Conservation (phyloP, 1,284 basidiomycete species). For the Microbotryum silenes-acaulis region DNA sequence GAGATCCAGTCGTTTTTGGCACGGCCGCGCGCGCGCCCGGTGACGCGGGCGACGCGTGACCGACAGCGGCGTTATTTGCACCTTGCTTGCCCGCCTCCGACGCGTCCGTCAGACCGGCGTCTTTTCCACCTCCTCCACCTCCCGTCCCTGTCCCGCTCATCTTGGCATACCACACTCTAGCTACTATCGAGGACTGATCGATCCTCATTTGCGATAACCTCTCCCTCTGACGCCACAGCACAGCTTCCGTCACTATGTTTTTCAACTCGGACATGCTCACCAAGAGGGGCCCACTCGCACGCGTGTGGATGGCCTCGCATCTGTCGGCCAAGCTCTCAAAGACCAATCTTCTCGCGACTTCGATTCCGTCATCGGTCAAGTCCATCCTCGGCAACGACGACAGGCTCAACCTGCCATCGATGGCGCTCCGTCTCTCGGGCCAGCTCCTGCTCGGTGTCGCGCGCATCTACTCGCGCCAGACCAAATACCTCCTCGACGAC, state of each 20-base stretch:
- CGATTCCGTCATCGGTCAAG: slow-evolving; percentile 69
- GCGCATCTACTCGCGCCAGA: slow-evolving; percentile 93
- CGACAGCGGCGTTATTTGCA: no score
- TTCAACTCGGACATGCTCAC: slow-evolving; percentile 49
- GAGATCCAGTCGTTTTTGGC: no score
- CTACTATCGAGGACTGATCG: no score
- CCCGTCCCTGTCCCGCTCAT: no score
- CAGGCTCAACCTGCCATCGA: slow-evolving; percentile 45
- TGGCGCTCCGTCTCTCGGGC: slow-evolving; percentile 89
- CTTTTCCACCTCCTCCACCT: no score
- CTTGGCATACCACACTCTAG: no score
- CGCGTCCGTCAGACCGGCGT: no score
- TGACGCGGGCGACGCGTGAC: no score
- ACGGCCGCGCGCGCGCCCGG: no score
- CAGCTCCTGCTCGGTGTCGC: slow-evolving; percentile 93
- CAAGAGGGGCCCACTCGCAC: slow-evolving; percentile 84
- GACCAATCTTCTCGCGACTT: slow-evolving; percentile 83
- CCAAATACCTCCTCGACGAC: slow-evolving; percentile 94
- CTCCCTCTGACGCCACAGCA: no score
- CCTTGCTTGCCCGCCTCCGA: no score
- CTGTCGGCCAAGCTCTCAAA: slow-evolving; percentile 98
- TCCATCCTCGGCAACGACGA: slow-evolving; percentile 33
- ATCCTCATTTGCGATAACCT: no score
- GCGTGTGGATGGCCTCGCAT: slow-evolving; percentile 98
- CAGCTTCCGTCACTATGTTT: slow-evolving; percentile 19